phyloP scores from a whole-genome alignment of 805 yeast species.

The Lipomyces chichibuensis region DNA sequence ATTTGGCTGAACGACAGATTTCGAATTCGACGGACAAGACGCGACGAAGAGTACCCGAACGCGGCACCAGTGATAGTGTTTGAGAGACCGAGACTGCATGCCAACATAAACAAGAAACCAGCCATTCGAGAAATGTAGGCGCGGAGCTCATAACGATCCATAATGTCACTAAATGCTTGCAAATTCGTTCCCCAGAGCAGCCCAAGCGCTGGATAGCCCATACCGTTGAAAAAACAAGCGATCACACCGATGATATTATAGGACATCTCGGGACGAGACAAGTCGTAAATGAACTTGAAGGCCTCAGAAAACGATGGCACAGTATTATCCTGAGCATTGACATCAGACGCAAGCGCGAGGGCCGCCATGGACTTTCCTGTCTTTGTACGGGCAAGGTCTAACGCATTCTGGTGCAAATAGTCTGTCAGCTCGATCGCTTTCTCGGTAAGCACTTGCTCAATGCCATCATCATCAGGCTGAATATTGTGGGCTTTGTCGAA shows the following conservation, averaged over 20 bases:
- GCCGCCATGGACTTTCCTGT: slow-evolving; percentile 16
- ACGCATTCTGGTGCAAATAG: slow-evolving; percentile 1
- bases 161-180: slow-evolving; percentile 19
- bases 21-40: slow-evolving; percentile 39
- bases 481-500: neutral
- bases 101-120: slow-evolving; percentile 31
- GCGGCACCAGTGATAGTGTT: slow-evolving; percentile 27
- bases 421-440: slow-evolving; percentile 19
- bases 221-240: slow-evolving; percentile 31
- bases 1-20: slow-evolving; percentile 35
- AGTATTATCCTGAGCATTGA: slow-evolving; percentile 4
- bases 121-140: slow-evolving; percentile 28
- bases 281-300: slow-evolving; percentile 24
- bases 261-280: slow-evolving; percentile 29
- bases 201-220: slow-evolving; percentile 34
- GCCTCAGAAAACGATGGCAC: slow-evolving; percentile 24
- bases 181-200: slow-evolving; percentile 26
- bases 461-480: slow-evolving; percentile 19
- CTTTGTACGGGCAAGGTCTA: slow-evolving; percentile 18
- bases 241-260: slow-evolving; percentile 27
- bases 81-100: slow-evolving; percentile 30
- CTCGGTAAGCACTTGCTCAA: slow-evolving; percentile 16
- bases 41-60: slow-evolving; percentile 33
- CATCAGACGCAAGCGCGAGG: neutral
- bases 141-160: slow-evolving; percentile 18